These are phyloP conservation scores for Tetrahymena thermophila DNA, from an alignment of 73 alveolate species.

Conservation along the genomic window DNA sequence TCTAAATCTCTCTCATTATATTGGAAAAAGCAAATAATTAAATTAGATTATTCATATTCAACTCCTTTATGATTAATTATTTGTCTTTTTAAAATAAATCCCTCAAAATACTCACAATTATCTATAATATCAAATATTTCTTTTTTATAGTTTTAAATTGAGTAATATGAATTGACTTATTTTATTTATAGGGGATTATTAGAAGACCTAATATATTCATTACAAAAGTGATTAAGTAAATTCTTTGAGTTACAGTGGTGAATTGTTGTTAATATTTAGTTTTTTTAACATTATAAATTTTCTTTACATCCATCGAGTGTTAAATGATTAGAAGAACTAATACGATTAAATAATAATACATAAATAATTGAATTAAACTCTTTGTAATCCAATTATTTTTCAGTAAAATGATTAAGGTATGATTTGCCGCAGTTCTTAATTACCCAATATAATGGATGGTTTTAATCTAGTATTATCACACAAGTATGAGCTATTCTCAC, in stretches of 20 bases:
- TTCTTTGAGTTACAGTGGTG: too few species aligned
- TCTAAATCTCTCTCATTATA: background rate
- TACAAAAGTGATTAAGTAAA: too few species aligned
- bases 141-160: background rate
- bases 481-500: background rate
- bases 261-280: too few species aligned
- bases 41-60: background rate
- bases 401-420: too few species aligned
- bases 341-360: too few species aligned
- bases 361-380: too few species aligned
- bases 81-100: background rate
- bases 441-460: too few species aligned
- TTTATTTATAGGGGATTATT: background rate
- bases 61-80: background rate
- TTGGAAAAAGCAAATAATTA: background rate
- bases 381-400: too few species aligned
- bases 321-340: background rate
- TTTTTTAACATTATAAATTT: too few species aligned
- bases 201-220: too few species aligned
- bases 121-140: background rate
- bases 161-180: background rate
- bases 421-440: too few species aligned
- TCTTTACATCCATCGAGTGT: background rate
- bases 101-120: background rate
- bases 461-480: too few species aligned